phyloP scores from a whole-genome alignment of 2,329 filamentous ascomycete genomes.

The Xylaria arbuscula region DNA sequence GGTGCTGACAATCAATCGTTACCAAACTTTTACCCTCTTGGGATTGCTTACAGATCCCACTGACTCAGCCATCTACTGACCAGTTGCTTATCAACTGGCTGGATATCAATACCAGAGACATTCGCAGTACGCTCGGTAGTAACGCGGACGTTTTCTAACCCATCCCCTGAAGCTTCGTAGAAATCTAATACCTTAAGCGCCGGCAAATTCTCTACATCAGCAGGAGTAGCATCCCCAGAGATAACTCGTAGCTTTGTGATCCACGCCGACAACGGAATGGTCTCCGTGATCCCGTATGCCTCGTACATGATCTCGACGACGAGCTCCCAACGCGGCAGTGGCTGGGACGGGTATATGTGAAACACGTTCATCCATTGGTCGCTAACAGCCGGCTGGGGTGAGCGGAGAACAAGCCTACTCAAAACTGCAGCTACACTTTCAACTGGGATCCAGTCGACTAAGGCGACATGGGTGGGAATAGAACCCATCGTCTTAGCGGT shows the following conservation, averaged over 20 bases:
- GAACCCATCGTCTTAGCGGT: constrained; percentile 35
- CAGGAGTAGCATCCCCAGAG: not conserved
- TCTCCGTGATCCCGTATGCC: not conserved
- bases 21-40: too few relatives aligned
- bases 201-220: not conserved
- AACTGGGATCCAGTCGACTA: constrained; percentile 40
- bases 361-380: not conserved
- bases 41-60: not conserved
- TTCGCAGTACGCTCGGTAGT: not conserved
- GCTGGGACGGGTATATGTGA: not conserved
- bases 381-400: not conserved
- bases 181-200: not conserved
- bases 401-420: not conserved
- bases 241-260: not conserved
- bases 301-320: not conserved
- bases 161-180: not conserved
- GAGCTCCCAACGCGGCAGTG: not conserved
- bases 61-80: not conserved
- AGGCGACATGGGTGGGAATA: constrained; percentile 27
- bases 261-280: not conserved
- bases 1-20: not conserved
- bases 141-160: not conserved
- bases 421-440: constrained; percentile 29
- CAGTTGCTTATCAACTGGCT: not conserved
- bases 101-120: not conserved